These are phyloP conservation scores for Lachancea lanzarotensis DNA, from an alignment of 805 yeast species.

Conservation along the genomic window DNA sequence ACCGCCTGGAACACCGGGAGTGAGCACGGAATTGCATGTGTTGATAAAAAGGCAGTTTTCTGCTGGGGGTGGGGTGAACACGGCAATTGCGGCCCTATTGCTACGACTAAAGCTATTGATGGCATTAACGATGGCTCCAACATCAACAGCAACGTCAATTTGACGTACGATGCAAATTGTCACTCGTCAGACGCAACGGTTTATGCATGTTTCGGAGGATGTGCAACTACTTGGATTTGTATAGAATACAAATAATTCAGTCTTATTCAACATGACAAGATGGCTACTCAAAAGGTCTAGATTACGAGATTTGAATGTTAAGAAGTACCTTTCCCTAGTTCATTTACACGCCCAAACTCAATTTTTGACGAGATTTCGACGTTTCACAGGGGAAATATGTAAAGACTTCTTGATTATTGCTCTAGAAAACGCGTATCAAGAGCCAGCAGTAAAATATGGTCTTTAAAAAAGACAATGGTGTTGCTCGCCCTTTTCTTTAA, in stretches of 20 bases:
- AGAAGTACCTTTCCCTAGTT: constrained; percentile 74
- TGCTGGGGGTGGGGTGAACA: constrained; percentile 99
- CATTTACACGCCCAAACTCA: constrained; percentile 35
- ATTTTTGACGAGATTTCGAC: constrained; percentile 5
- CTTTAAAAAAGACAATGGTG: not conserved
- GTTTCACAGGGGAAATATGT: constrained; percentile 75
- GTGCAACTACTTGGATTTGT: constrained; percentile 60
- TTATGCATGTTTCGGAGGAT: constrained; percentile 49
- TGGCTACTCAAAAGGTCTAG: not conserved
- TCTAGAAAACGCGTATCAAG: constrained; percentile 16
- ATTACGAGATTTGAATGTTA: constrained; percentile 40
- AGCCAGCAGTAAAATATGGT: constrained; percentile 2
- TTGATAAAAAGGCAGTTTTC: constrained; percentile 32
- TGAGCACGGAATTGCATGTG: constrained; percentile 67
- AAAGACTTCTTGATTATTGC: constrained; percentile 51
- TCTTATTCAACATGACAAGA: no score
- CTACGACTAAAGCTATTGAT: not conserved
- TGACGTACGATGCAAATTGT: constrained; percentile 9
- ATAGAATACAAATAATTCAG: not conserved
- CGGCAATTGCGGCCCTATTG: constrained; percentile 73
- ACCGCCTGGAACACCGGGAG: constrained; percentile 55
- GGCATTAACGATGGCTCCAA: constrained; percentile 25
- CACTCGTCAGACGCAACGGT: constrained; percentile 22
- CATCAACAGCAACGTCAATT: constrained; percentile 19
- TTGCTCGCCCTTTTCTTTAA: constrained; percentile 10